Evolutionary conservation across 2,329 filamentous ascomycete species (phyloP), one percentile per base, ranked within the genome.

Genomic region (Penicillium fuscoglaucum): DNA sequence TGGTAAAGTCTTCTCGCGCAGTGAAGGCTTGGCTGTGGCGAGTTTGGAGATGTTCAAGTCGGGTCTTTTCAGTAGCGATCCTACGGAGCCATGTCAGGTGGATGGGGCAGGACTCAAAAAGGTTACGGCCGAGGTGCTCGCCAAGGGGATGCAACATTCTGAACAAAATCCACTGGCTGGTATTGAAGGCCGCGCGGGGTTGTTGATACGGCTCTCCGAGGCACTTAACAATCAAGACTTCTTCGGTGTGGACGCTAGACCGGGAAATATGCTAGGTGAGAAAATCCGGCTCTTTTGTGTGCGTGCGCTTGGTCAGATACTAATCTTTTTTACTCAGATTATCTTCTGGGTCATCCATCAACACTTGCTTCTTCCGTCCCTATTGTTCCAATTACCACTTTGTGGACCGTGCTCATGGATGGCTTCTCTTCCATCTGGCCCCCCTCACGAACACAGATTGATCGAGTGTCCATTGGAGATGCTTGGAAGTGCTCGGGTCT

Each of bases 201-300:
- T 99, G 46, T 79, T 99, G 41, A 82, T 90, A 41, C 83, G 89
- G 51, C 82, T 99, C 1, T 86, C 87, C 13, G 83, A 87, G 62
- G 93, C 93, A 6, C 78, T 99, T 55, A 84, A 88, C 62, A 92
- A 93, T 71, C 82, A 86, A 58, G 89, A 95, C 51, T 89, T 91
- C 67, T 99, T 97, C 74, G 93, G 93, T 26, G 82, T 84, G 1
- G 87, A 93, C 70, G 90, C 88, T 52, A 84, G 95, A 58, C 95
- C 95, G 12, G 95, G 95, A 66, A 96, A 96, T 73, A 92, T 99
- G 87, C 86, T 98, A 61, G 91, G 91, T 95, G 82, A 68, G 84
- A 37, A 15, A 13, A 13, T 31, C 37, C 26, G 31, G 28, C n/a
- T 29, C 49, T 7, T 63, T 61, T 21, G 1, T 26, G 6, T 44